Conservation (phyloP, 352 stramenopile genomes). For the Phytophthora aleatoria region DNA sequence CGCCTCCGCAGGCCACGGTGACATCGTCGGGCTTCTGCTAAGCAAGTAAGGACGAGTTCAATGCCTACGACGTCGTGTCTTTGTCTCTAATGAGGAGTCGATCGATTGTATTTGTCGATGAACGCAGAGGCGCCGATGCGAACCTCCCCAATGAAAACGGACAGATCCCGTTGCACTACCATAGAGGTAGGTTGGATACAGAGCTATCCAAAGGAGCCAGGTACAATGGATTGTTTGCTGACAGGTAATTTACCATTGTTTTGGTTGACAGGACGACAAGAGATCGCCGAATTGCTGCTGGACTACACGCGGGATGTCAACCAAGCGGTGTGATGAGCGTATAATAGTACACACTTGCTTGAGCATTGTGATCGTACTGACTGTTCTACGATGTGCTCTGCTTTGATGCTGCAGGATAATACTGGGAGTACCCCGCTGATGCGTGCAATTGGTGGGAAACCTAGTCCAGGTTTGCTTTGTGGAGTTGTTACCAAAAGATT, state of each 20-base stretch:
- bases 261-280: conserved; percentile 44
- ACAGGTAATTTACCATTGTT: not conserved
- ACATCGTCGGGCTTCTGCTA: conserved; percentile 60
- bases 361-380: not conserved
- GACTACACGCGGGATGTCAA: conserved; percentile 76
- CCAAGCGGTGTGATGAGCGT: conserved; percentile 41
- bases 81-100: conserved; percentile 2
- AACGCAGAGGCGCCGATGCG: conserved; percentile 49
- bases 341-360: not conserved
- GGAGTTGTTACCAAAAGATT: not conserved
- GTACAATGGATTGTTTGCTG: not conserved
- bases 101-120: conserved; percentile 8
- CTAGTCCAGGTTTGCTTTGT: conserved; percentile 46
- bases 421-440: conserved; percentile 68
- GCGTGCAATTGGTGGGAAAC: conserved; percentile 59
- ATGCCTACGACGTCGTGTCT: not conserved
- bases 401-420: conserved; percentile 44
- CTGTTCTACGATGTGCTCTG: not conserved
- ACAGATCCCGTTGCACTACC: conserved; percentile 77
- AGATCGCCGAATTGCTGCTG: conserved; percentile 71
- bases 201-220: not conserved
- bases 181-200: conserved; percentile 47
- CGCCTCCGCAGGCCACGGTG: conserved; percentile 58
- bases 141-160: conserved; percentile 77
- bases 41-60: conserved; percentile 45